Percentiles rank a stretch among this genome's conserved stretches.
phyloP scores from a whole-genome alignment of 2,329 filamentous ascomycete species.

The Colletotrichum abscissum region DNA sequence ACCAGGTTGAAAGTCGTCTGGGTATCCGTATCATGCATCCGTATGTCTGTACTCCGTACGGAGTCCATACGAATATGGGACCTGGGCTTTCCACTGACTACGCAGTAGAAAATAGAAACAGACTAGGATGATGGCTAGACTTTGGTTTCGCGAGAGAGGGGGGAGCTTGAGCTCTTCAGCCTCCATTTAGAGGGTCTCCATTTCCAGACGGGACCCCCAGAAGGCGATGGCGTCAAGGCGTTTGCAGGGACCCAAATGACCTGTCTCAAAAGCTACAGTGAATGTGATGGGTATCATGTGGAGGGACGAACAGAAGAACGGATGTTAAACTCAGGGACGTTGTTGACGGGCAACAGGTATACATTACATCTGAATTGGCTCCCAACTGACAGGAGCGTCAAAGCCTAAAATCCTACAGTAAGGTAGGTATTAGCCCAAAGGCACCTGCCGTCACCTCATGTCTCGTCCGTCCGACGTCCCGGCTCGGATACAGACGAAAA shows the following conservation, averaged over 20 bases:
- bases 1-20: not conserved
- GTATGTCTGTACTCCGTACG: not conserved
- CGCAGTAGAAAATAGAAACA: not conserved
- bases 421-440: not conserved
- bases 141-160: not conserved
- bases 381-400: not conserved
- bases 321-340: not conserved
- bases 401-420: not conserved
- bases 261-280: not conserved
- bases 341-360: not conserved
- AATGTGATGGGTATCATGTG: not conserved
- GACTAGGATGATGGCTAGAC: constrained; percentile 13
- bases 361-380: not conserved
- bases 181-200: constrained; percentile 21
- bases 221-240: constrained; percentile 12
- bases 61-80: not conserved
- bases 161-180: constrained; percentile 13
- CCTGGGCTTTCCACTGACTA: not conserved
- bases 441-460: not conserved
- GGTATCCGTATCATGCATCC: not conserved
- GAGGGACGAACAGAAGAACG: not conserved
- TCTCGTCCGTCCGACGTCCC: not conserved
- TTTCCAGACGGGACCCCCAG: constrained; percentile 4
- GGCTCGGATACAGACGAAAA: constrained; percentile 3
- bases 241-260: constrained; percentile 5